These are phyloP conservation scores for Pseudogymnoascus sp. DNA, from an alignment of 2,329 filamentous ascomycete genomes.

Conservation along the genomic window DNA sequence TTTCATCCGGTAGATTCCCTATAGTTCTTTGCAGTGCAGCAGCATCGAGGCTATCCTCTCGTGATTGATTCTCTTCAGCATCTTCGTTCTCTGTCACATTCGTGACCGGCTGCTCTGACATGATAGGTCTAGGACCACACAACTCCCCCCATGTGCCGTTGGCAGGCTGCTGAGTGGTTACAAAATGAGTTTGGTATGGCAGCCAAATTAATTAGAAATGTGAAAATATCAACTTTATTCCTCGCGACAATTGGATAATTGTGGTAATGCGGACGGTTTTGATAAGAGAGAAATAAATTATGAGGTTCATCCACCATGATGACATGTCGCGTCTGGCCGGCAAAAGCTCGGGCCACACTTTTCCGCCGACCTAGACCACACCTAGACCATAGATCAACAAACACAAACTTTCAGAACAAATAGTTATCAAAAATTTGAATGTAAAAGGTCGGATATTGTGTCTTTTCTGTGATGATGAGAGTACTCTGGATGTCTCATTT, in stretches of 20 bases:
- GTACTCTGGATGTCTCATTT: not conserved
- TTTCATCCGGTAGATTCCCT: not conserved
- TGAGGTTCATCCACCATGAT: not conserved
- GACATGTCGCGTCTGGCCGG: not conserved
- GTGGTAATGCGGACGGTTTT: not conserved
- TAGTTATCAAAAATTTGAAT: not conserved
- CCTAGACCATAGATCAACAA: not conserved
- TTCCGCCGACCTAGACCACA: not conserved
- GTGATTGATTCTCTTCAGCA: not conserved
- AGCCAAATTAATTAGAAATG: not conserved
- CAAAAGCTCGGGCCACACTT: conserved; percentile 3
- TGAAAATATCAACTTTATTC: too few species aligned
- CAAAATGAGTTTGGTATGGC: not conserved
- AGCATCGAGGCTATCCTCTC: not conserved
- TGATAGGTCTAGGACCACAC: not conserved
- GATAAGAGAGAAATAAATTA: not conserved
- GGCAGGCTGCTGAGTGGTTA: not conserved
- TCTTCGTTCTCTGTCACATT: not conserved
- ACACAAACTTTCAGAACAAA: not conserved
- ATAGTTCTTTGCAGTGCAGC: not conserved
- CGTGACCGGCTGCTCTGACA: not conserved
- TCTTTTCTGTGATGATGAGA: not conserved
- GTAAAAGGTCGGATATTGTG: not conserved
- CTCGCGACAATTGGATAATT: not conserved
- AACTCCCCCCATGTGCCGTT: not conserved